Base-by-base conservation (phyloP, 2,329 filamentous ascomycete species). In the Ophioceras dolichostomum region DNA sequence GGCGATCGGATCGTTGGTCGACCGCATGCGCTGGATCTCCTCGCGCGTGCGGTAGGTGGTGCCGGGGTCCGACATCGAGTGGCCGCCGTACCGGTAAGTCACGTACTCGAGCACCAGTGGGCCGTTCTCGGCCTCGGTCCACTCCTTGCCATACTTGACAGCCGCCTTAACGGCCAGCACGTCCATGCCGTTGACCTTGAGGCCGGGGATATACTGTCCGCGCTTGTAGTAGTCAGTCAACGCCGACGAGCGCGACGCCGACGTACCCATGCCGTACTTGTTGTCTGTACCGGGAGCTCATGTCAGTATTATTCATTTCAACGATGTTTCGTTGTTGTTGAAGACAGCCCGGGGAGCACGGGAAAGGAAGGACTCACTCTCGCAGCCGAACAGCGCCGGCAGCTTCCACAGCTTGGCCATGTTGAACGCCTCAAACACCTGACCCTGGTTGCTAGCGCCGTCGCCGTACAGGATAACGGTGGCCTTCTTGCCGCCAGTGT, bases 161-260 rank as follows among this genome's bases (percentile, higher is more conserved):
- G 91, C 91, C 37, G 89, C 87, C 76, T 94, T 94, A 62, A 95
- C 89, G 46, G 91, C 89, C 45, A 98, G 83, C 52, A 94, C 87
- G 60, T 98, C 91, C 91, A 98, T 98, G 57, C 86, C 91, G 68
- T 98, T 98, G 64, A 98, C 86, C 77, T 98, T 98, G 54, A 98
- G 78, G 69, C 91, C 91, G 41, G 91, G 89, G 50, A 98, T 98
- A 73, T 96, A 98, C 70, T 98, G 91, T 49, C 91, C 91, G 67
- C 91, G 89, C 81, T 96, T 96, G 79, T 98, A 96, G 80, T 98
- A 98, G 64, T 98, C 91, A 62, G 91, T 96, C 59, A 95, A 68
- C 53, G 91, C 91, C 43, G 91, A 89, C 43, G 91, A 88, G 55
- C 91, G 87, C 65, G 82, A 81, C 49, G 91, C 89, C 43, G 91